Conservation (phyloP, 2,329 filamentous ascomycete genomes). For the Xylariaceae sp. region DNA sequence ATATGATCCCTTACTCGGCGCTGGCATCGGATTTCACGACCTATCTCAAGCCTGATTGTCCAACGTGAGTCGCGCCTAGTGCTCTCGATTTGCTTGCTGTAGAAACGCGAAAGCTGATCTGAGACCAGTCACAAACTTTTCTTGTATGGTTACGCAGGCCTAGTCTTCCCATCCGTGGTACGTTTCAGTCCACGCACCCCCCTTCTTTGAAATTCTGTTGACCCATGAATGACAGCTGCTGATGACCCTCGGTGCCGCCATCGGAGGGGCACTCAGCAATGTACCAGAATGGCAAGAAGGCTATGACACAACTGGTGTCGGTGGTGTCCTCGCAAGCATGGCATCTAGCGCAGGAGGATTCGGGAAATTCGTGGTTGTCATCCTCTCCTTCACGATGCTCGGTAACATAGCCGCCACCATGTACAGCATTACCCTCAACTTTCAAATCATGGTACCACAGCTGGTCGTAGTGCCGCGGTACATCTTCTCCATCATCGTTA, state of each 20-base stretch:
- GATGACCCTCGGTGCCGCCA: slow-evolving; percentile 62
- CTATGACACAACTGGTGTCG: slow-evolving; percentile 49
- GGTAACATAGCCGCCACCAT: slow-evolving; percentile 57
- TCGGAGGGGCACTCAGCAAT: slow-evolving; percentile 54
- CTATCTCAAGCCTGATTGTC: slow-evolving; percentile 54
- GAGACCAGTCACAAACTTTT: slow-evolving; percentile 37
- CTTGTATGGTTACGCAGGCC: slow-evolving; percentile 51
- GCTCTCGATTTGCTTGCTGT: background rate
- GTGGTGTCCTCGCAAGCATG: slow-evolving; percentile 58
- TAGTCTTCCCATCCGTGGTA: slow-evolving; percentile 11
- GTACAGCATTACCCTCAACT: slow-evolving; percentile 61
- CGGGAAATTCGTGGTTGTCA: slow-evolving; percentile 57
- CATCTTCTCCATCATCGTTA: slow-evolving; percentile 53
- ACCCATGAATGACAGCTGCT: slow-evolving; percentile 36
- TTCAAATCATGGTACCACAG: slow-evolving; percentile 57
- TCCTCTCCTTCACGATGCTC: slow-evolving; percentile 53
- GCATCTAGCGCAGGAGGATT: slow-evolving; percentile 54
- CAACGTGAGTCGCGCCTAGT: slow-evolving; percentile 34
- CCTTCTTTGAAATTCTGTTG: slow-evolving; percentile 16
- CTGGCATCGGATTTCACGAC: slow-evolving; percentile 58
- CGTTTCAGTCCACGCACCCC: slow-evolving; percentile 37
- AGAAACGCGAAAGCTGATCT: slow-evolving; percentile 7
- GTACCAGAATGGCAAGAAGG: slow-evolving; percentile 49
- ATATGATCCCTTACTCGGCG: slow-evolving; percentile 58
- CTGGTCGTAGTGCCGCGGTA: slow-evolving; percentile 53